Evolutionary conservation across 2,329 filamentous ascomycete genomes (phyloP).

Genomic region (Sporothrix dimorphospora): DNA sequence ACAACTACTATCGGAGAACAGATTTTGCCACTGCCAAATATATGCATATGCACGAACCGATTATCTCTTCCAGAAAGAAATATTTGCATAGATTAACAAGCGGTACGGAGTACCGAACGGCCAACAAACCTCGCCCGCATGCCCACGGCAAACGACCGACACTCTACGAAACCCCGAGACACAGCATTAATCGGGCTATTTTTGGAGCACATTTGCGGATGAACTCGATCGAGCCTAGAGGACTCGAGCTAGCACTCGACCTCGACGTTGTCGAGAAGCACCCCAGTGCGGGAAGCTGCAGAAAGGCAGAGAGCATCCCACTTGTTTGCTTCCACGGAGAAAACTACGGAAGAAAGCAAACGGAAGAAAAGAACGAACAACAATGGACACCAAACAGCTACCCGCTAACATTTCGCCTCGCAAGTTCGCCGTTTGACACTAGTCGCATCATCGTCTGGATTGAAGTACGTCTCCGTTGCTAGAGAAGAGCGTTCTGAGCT

Average conservation of each 20-base stretch:
- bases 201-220: neutral
- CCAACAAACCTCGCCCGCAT: too few species aligned
- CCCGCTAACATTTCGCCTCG: neutral
- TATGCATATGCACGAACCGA: neutral
- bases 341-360: too few species aligned
- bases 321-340: too few species aligned
- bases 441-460: neutral
- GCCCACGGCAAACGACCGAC: too few species aligned
- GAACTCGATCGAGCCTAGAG: neutral
- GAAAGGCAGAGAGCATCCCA: too few species aligned
- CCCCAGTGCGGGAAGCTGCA: too few species aligned
- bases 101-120: too few species aligned
- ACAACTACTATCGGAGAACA: neutral
- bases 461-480: neutral
- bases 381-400: neutral
- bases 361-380: neutral
- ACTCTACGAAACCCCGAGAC: neutral
- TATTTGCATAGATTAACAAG: too few species aligned
- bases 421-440: neutral
- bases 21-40: neutral
- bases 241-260: neutral
- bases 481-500: neutral
- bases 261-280: too few species aligned
- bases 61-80: too few species aligned
- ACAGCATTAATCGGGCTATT: neutral